Percentiles rank a stretch among this genome's conserved stretches.
Evolutionary conservation across 257 asterid species (phyloP).

Genomic region (Gardenia jasminoides): DNA sequence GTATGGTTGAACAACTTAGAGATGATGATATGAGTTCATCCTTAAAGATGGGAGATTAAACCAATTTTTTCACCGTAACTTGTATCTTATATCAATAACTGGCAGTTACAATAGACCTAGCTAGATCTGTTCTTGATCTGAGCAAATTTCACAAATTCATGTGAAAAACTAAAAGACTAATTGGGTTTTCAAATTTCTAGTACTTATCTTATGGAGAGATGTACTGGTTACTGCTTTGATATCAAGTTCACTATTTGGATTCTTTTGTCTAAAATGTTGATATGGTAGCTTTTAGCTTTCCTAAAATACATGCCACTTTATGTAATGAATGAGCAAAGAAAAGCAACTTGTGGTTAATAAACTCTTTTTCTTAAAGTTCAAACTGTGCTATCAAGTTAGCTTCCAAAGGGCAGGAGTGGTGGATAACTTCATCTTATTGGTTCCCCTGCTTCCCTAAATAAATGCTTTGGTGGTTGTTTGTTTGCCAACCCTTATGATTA

Average conservation of each 20-base stretch:
- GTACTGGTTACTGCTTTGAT: not conserved
- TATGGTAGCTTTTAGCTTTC: not conserved
- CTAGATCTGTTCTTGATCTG: not conserved
- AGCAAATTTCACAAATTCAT: not conserved
- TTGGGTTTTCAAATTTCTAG: not conserved
- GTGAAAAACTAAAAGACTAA: not conserved
- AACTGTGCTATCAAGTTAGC: not conserved
- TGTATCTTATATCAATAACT: not conserved
- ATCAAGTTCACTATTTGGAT: not conserved
- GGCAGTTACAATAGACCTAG: not conserved
- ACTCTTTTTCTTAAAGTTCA: not conserved
- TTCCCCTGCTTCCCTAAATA: not conserved
- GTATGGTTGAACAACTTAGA: constrained; percentile 1
- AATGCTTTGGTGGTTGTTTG: not conserved
- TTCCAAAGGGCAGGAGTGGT: too few species aligned
- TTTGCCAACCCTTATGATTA: not conserved
- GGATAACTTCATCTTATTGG: not conserved
- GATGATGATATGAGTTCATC: not conserved
- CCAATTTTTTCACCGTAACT: not conserved
- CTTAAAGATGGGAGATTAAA: not conserved
- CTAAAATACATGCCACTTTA: not conserved
- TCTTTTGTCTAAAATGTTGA: not conserved
- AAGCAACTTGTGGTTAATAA: too few species aligned
- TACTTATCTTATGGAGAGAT: not conserved
- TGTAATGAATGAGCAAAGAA: too few species aligned